Conservation (phyloP, 805 yeast genomes). For the Candida schatavii region DNA sequence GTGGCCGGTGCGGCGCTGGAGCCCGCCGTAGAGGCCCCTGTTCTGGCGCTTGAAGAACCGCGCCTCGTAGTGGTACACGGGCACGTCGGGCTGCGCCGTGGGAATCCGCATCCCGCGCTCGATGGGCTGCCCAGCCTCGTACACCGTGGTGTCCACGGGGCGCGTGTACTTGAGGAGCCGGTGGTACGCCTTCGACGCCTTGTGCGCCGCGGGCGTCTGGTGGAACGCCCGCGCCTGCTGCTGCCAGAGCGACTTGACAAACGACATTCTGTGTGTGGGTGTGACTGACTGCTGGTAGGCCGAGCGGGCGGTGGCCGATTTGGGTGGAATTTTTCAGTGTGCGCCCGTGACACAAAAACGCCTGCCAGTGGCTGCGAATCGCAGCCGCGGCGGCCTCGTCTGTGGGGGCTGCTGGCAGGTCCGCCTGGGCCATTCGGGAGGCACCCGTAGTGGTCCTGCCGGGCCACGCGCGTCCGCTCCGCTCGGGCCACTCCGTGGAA, state of each 20-base stretch:
- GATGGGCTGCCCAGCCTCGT: slow-evolving; percentile 36
- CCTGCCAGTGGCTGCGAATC: too few relatives aligned
- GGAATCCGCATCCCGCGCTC: slow-evolving; percentile 27
- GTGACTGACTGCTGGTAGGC: background rate
- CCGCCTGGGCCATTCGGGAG: too few relatives aligned
- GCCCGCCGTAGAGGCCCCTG: slow-evolving; percentile 88
- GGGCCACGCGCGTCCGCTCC: too few relatives aligned
- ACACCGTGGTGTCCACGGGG: slow-evolving; percentile 33
- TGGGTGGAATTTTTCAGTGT: too few relatives aligned
- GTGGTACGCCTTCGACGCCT: slow-evolving; percentile 27
- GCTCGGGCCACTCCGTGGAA: too few relatives aligned
- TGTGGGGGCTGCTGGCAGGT: too few relatives aligned
- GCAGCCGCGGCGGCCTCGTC: too few relatives aligned
- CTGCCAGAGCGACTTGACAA: slow-evolving; percentile 2
- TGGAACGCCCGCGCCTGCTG: slow-evolving; percentile 3
- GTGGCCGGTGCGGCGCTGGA: slow-evolving; percentile 73
- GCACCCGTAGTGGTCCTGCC: too few relatives aligned
- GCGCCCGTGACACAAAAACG: too few relatives aligned
- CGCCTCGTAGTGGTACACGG: slow-evolving; percentile 57
- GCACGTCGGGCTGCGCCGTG: slow-evolving; percentile 17
- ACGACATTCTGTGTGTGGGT: slow-evolving; percentile 1
- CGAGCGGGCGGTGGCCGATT: background rate
- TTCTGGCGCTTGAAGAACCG: slow-evolving; percentile 78
- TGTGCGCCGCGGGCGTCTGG: slow-evolving; percentile 1
- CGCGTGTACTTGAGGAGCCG: slow-evolving; percentile 39